These are phyloP conservation scores for Eucalyptus cladocalyx DNA, from an alignment of 345 rosid species.

Conservation along the genomic window DNA sequence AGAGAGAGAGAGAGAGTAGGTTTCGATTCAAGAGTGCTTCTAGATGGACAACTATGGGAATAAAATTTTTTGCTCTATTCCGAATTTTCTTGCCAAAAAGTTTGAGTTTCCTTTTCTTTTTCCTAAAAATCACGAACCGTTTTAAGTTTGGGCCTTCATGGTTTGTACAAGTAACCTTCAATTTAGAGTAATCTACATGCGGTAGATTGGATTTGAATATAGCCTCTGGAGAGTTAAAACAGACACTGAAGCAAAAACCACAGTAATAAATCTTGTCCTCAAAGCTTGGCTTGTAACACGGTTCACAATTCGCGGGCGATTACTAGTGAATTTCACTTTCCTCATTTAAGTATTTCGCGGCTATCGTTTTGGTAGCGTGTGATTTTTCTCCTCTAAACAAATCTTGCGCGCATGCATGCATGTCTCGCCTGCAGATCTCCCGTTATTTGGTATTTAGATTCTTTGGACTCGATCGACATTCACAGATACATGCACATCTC, in stretches of 20 bases:
- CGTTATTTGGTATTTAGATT: not conserved
- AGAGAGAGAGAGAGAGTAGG: not conserved
- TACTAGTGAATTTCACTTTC: not conserved
- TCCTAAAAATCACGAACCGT: not conserved
- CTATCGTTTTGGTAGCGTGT: not conserved
- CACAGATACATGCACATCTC: not conserved
- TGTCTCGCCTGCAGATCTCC: not conserved
- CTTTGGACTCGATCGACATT: not conserved
- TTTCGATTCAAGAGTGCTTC: not conserved
- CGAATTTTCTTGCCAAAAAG: not conserved
- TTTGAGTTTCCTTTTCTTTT: not conserved
- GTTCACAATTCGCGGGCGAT: too few species aligned
- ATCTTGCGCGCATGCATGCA: not conserved
- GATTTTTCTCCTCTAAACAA: not conserved
- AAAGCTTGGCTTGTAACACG: not conserved
- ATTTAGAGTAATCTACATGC: too few species aligned
- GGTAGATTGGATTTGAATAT: too few species aligned
- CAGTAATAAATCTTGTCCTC: not conserved
- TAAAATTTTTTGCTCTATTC: rapidly evolving
- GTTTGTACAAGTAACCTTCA: too few species aligned
- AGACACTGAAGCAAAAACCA: too few species aligned
- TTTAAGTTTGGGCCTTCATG: too few species aligned
- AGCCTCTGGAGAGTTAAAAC: too few species aligned
- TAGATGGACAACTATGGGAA: not conserved
- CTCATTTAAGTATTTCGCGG: not conserved